These are phyloP conservation scores for Knoxdaviesia proteae DNA, from an alignment of 2,329 filamentous ascomycete species.

Conservation along the genomic window DNA sequence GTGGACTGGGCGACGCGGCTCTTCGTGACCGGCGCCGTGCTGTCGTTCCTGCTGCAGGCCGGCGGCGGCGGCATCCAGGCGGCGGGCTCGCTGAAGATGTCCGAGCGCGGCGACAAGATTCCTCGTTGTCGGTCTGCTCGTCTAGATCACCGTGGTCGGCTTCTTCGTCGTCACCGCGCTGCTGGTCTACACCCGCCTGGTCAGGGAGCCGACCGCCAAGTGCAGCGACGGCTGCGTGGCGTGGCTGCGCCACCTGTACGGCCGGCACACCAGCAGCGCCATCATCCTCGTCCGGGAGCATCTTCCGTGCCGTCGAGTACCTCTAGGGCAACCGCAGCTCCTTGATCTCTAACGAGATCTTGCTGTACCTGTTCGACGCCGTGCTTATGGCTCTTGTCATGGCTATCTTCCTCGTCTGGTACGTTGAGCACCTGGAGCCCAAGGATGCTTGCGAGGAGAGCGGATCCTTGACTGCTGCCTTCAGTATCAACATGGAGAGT, in stretches of 20 bases:
- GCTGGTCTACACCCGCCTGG: conserved; percentile 18
- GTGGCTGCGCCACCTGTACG: conserved; percentile 12
- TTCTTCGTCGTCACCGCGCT: conserved; percentile 26
- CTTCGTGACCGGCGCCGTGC: conserved; percentile 32
- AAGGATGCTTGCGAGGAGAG: not conserved
- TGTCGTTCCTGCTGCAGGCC: conserved; percentile 29
- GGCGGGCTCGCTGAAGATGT: not conserved
- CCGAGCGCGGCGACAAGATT: conserved; percentile 18
- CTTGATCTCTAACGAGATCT: conserved; percentile 18
- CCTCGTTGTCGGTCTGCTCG: conserved; percentile 28
- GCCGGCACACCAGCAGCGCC: conserved; percentile 12
- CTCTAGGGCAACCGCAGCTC: conserved; percentile 18
- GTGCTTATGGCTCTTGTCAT: conserved; percentile 13
- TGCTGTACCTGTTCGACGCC: conserved; percentile 23
- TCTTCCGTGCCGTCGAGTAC: conserved; percentile 27
- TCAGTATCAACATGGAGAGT: not conserved
- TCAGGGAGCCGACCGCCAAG: conserved; percentile 6
- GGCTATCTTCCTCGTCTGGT: conserved; percentile 1
- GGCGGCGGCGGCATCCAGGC: conserved; percentile 17
- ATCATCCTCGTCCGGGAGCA: conserved; percentile 22
- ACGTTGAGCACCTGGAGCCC: conserved; percentile 1
- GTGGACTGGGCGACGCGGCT: conserved; percentile 25
- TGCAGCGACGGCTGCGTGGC: conserved; percentile 5
- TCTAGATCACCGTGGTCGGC: conserved; percentile 31
- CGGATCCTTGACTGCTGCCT: not conserved